Evolutionary conservation across 352 stramenopile species (phyloP), one percentile per base, ranked within the genome.

Genomic region (Phytopythium chamaehyphon): DNA sequence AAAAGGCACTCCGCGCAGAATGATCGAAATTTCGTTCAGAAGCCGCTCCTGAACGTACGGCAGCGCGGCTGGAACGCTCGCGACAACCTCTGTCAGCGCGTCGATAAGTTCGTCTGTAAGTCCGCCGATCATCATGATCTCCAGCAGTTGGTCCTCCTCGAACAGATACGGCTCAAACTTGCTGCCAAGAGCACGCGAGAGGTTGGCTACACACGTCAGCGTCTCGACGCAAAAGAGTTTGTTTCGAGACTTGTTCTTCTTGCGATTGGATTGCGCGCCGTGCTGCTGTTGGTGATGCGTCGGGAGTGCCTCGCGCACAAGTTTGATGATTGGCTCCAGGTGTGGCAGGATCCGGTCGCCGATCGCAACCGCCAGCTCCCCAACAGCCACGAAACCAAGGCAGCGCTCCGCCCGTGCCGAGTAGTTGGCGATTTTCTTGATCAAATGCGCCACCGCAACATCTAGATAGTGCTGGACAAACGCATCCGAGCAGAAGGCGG

Each of bases 11-110:
- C 95, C 93, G 22, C 91, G 87, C 12, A 99, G 67, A 49, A 94
- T 96, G 14, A 87, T 77, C n/a, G 95, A 98, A 21, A 98, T 94
- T 57, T 98, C 95, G 54, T 98, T 95, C 33, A 99, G 76, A 14
- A 99, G 68, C 16, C 95, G 83, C 47, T 98, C 88, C 66, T 98
- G 90, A 19, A 99, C 96, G 24, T 80, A 79, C 1, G 77, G 63
- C n/a, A 96, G 61, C 14, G 93, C 71, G 22, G 79, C 95, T 8
- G 96, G 96, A 10, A 98, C 70, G 60, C 78, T 92, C 1, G 73
- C 59, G 1, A 90, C 88, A 51, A 99, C 95, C 6, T 95, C 89
- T 1, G 93, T 69, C 2, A 99, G 71, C 16, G 94, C 91, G 33
- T 95, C 77, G 42, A 99, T 96, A 1, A 99, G 74, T 50, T 96